Evolutionary conservation across 2,329 filamentous ascomycete species (phyloP).

Genomic region (Aspergillus texensis): DNA sequence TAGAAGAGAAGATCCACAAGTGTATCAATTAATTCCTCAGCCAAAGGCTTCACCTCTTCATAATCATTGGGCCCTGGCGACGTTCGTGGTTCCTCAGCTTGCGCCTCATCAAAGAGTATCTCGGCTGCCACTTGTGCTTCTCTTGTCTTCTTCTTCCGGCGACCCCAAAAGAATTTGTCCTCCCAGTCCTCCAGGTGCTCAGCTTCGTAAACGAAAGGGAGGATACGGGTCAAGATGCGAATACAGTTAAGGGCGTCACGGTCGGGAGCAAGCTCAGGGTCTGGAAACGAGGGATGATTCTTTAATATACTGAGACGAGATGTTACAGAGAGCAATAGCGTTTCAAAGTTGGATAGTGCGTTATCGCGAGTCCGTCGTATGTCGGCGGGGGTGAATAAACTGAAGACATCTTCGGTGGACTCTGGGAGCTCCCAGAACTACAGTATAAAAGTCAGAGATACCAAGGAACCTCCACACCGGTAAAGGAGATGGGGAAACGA

Average conservation of each 20-base stretch:
- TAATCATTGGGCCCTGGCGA: constrained; percentile 61
- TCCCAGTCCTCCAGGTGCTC: constrained; percentile 85
- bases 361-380: constrained; percentile 86
- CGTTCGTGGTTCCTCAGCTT: constrained; percentile 54
- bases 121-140: constrained; percentile 69
- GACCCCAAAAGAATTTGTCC: constrained; percentile 88
- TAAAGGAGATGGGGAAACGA: constrained; percentile 39
- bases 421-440: constrained; percentile 98
- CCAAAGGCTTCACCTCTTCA: constrained; percentile 82
- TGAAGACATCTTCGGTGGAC: constrained; percentile 94
- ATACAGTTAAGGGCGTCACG: constrained; percentile 94
- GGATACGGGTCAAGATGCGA: constrained; percentile 80
- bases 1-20: constrained; percentile 90
- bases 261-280: constrained; percentile 79
- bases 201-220: constrained; percentile 90
- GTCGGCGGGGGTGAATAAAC: constrained; percentile 85
- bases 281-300: constrained; percentile 88
- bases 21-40: constrained; percentile 89
- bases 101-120: constrained; percentile 80
- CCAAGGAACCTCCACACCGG: background rate
- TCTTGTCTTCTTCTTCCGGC: constrained; percentile 70
- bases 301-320: constrained; percentile 79
- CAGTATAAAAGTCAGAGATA: constrained; percentile 25
- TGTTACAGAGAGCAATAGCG: constrained; percentile 80
- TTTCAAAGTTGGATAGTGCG: constrained; percentile 85